These are phyloP conservation scores for Alternaria gaisen DNA, from an alignment of 2,329 filamentous ascomycete genomes.

Conservation along the genomic window DNA sequence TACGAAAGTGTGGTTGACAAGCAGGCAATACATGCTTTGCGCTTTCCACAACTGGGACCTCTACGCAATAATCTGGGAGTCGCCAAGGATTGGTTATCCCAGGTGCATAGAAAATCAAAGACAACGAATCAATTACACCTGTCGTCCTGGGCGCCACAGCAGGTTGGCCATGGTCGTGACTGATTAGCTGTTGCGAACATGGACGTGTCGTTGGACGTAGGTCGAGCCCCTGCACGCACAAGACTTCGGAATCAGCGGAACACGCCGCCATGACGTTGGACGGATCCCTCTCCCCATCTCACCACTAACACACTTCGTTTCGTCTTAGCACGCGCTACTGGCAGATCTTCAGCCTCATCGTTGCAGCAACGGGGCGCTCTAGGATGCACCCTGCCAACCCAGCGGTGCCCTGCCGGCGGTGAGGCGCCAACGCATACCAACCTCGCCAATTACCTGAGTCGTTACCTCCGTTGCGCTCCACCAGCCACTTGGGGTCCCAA, in stretches of 20 bases:
- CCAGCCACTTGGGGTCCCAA: conserved; percentile 40
- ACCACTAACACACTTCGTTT: background rate
- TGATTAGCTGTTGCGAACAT: background rate
- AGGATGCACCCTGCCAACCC: conserved; percentile 23
- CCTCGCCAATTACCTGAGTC: conserved; percentile 45
- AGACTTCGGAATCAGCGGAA: conserved; percentile 13
- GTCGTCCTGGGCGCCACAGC: background rate
- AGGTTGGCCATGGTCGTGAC: background rate
- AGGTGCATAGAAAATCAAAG: too few species aligned
- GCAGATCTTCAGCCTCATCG: background rate
- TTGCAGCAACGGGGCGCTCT: conserved; percentile 2
- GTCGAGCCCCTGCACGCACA: background rate
- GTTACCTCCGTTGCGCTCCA: conserved; percentile 21
- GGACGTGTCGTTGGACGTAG: background rate
- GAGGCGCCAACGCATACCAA: conserved; percentile 45
- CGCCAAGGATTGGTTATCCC: too few species aligned
- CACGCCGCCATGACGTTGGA: conserved; percentile 8
- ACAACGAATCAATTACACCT: background rate
- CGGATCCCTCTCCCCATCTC: background rate
- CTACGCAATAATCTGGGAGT: too few species aligned
- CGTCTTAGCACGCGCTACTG: background rate
- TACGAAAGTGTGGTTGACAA: background rate
- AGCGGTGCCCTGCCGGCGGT: conserved; percentile 21
- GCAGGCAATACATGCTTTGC: background rate
- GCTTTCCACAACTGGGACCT: too few species aligned